These are phyloP conservation scores for Durio zibethinus DNA, from an alignment of 345 rosid species.

Conservation along the genomic window DNA sequence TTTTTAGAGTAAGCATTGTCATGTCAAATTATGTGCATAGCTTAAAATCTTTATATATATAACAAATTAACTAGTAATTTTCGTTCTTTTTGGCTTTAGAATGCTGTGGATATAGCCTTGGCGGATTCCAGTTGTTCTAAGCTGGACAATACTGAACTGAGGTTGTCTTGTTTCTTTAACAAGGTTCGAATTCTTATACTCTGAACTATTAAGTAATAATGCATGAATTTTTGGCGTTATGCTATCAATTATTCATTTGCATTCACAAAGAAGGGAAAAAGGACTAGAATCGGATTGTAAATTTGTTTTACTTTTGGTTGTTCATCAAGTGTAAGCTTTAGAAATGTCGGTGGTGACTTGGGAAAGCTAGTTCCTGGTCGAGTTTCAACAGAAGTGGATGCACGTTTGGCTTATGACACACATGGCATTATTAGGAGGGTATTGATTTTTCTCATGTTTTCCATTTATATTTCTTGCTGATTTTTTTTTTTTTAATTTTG, in stretches of 20 bases:
- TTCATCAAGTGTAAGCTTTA: slow-evolving; percentile 53
- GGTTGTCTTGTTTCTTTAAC: slow-evolving; percentile 65
- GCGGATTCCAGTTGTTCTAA: slow-evolving; percentile 70
- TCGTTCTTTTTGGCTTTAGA: slow-evolving; percentile 31
- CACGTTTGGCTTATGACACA: slow-evolving; percentile 82
- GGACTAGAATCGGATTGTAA: background rate
- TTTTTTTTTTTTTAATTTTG: background rate
- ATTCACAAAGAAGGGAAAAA: background rate
- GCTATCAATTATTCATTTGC: background rate
- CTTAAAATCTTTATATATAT: background rate
- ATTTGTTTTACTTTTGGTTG: background rate
- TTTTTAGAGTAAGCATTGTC: slow-evolving; percentile 55
- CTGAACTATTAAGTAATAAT: background rate
- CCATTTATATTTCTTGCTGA: background rate
- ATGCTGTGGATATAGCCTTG: slow-evolving; percentile 94
- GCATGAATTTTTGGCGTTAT: background rate
- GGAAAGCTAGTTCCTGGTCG: slow-evolving; percentile 84
- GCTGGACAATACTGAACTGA: slow-evolving; percentile 59
- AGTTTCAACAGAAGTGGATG: slow-evolving; percentile 96
- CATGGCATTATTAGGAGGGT: slow-evolving; percentile 89
- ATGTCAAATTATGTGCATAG: background rate
- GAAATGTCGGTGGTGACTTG: slow-evolving; percentile 84
- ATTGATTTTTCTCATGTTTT: slow-evolving; percentile 17
- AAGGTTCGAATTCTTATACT: slow-evolving; percentile 46
- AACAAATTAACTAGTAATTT: too few relatives aligned